These are phyloP conservation scores for Rhizopogon vulgaris DNA, from an alignment of 768 basidiomycete genomes.

Conservation along the genomic window DNA sequence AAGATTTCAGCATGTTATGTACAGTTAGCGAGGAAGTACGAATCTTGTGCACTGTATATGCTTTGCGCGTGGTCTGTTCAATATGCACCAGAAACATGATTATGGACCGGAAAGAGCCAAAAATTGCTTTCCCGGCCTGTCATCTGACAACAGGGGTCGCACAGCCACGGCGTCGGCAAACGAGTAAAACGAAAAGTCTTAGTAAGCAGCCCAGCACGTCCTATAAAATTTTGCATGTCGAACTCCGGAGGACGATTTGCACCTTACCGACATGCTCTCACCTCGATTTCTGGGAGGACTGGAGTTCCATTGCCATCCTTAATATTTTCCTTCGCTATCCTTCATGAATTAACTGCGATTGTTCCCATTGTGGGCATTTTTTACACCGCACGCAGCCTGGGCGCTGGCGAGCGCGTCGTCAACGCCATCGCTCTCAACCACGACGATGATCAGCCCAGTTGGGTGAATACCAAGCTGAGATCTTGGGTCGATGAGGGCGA, in stretches of 20 bases:
- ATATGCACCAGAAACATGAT: too few species aligned
- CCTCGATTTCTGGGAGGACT: slow-evolving; percentile 58
- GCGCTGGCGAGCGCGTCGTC: slow-evolving; percentile 65
- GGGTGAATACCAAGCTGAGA: slow-evolving; percentile 37
- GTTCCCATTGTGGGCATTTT: slow-evolving; percentile 72
- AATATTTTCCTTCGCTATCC: slow-evolving; percentile 62
- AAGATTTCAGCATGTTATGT: too few species aligned
- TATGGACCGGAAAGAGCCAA: too few species aligned
- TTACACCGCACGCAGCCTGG: slow-evolving; percentile 58
- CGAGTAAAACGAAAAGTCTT: too few species aligned
- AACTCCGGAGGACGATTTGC: slow-evolving; percentile 27
- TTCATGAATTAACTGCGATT: slow-evolving; percentile 84
- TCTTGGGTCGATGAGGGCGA: slow-evolving; percentile 78
- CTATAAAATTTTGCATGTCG: slow-evolving; percentile 10
- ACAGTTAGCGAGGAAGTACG: too few species aligned
- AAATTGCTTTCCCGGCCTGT: too few species aligned
- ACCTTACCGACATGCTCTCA: slow-evolving; percentile 50
- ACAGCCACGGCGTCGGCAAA: too few species aligned
- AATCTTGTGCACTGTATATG: too few species aligned
- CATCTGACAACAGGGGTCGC: too few species aligned
- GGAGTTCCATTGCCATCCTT: slow-evolving; percentile 75
- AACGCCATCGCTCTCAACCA: slow-evolving; percentile 26
- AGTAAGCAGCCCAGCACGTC: background rate
- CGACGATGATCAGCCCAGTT: slow-evolving; percentile 21
- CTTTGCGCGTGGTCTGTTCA: too few species aligned